Conservation (phyloP, 345 rosid genomes). For the Hypericum androsaemum region DNA sequence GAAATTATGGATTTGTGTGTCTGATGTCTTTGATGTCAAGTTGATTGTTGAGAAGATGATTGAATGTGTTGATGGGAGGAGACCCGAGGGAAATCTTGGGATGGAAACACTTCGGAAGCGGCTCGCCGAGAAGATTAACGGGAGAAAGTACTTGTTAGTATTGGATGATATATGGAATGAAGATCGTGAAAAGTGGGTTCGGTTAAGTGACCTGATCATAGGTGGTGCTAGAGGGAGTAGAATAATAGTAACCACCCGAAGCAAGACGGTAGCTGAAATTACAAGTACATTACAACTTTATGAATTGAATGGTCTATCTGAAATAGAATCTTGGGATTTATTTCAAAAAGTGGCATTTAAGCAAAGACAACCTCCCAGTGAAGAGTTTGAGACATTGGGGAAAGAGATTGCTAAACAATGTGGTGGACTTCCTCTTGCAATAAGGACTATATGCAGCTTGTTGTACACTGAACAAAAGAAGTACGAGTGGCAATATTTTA, state of each 20-base stretch:
- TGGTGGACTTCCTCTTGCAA: constrained; percentile 18
- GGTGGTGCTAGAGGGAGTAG: constrained; percentile 12
- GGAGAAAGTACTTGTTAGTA: constrained; percentile 10
- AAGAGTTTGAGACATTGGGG: constrained; percentile 10
- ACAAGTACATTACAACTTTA: neutral
- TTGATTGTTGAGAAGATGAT: too few species aligned
- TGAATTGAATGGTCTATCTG: neutral
- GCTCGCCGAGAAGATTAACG: neutral
- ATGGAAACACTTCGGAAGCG: too few species aligned
- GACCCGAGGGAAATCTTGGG: too few species aligned
- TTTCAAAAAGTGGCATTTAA: constrained; percentile 13
- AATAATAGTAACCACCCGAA: constrained; percentile 13
- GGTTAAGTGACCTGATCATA: neutral
- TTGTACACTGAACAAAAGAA: constrained; percentile 4
- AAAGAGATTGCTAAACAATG: constrained; percentile 25
- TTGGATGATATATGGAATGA: constrained; percentile 16
- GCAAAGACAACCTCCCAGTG: constrained; percentile 4
- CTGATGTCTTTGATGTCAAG: neutral
- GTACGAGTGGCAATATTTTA: constrained; percentile 6
- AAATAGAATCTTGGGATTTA: neutral
- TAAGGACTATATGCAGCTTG: constrained; percentile 13
- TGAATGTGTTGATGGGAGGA: too few species aligned
- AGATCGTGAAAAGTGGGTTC: neutral
- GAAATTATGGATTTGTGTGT: too few species aligned
- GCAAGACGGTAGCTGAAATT: neutral